Evolutionary conservation across 352 stramenopile species (phyloP).

Genomic region (Globisporangium apiculatum): DNA sequence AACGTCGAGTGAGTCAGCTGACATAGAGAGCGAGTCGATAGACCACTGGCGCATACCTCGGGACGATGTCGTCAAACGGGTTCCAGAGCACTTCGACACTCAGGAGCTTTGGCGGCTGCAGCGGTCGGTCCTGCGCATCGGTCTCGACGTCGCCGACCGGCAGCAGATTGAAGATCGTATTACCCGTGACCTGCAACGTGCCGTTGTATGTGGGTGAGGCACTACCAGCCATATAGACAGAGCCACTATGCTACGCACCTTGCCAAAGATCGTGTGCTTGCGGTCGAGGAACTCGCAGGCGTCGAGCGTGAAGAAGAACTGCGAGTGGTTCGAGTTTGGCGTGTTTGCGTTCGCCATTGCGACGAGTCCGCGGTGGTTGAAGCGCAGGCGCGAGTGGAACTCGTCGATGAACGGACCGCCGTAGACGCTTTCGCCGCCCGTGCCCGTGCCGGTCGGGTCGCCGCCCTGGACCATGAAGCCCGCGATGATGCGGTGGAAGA

Average conservation of each 20-base stretch:
- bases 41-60: conserved; percentile 23
- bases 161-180: conserved; percentile 98
- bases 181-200: conserved; percentile 75
- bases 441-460: conserved; percentile 84
- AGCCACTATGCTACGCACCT: conserved; percentile 19
- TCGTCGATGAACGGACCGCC: conserved; percentile 85
- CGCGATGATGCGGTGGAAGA: conserved; percentile 95
- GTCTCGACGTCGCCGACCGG: conserved; percentile 86
- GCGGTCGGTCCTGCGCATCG: conserved; percentile 72
- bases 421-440: conserved; percentile 78
- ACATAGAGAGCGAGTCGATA: neutral
- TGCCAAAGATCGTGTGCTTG: conserved; percentile 94
- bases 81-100: conserved; percentile 91
- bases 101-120: conserved; percentile 71
- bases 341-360: conserved; percentile 91
- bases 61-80: conserved; percentile 93
- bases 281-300: conserved; percentile 91
- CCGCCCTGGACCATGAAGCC: conserved; percentile 95
- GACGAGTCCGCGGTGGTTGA: conserved; percentile 94
- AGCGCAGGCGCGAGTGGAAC: conserved; percentile 91
- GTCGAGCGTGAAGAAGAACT: conserved; percentile 98
- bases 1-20: neutral
- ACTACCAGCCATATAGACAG: conserved; percentile 2
- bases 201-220: conserved; percentile 7
- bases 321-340: conserved; percentile 83